Evolutionary conservation across 345 rosid species (phyloP), one percentile per base, ranked within the genome.

Genomic region (Rhodamnia rubescens): DNA sequence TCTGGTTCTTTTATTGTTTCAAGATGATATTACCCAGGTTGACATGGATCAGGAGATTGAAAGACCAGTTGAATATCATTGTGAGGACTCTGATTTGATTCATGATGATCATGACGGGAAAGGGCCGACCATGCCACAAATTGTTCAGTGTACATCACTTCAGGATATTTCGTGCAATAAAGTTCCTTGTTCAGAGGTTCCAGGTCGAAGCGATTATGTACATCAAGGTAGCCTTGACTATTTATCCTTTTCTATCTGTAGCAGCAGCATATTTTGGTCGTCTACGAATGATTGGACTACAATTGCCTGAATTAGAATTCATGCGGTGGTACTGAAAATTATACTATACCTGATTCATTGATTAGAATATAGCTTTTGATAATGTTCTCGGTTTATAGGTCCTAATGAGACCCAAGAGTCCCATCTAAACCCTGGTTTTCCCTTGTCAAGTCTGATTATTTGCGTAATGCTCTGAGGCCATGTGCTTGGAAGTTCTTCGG

Each of bases 11-110:
- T 36, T 49, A 36, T 81, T 57, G 52, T 52, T 82, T 53, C 85
- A 87, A 95, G 98, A 95, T 93, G 98, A 94, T 90, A 93, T 94
- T 87, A 91, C 94, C 21, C 93, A 87, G 85, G 85, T 88, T 85
- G 92, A 89, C 85, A 59, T 89, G 85, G 95, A 92, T 84, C 86
- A 57, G 74, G 89, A 82, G 47, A 56, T 78, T 85, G 87, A 58
- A 74, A 85, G 88, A 78, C 69, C 88, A n/a, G 81, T 69, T 57
- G 89, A 88, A 69, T 84, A 82, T 86, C 84, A 75, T 27, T 84
- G 82, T 74, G 69, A 81, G 75, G 89, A 78, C 49, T 74, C 83
- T 89, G 85, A 49, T 89, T 86, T 87, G 61, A 58, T 78, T 58
- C 83, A 51, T 24, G 52, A 36, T 52, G 82, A 80, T 47, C 86